Conservation (phyloP, 164 flowering plant species). For the Chimonanthus praecox region DNA sequence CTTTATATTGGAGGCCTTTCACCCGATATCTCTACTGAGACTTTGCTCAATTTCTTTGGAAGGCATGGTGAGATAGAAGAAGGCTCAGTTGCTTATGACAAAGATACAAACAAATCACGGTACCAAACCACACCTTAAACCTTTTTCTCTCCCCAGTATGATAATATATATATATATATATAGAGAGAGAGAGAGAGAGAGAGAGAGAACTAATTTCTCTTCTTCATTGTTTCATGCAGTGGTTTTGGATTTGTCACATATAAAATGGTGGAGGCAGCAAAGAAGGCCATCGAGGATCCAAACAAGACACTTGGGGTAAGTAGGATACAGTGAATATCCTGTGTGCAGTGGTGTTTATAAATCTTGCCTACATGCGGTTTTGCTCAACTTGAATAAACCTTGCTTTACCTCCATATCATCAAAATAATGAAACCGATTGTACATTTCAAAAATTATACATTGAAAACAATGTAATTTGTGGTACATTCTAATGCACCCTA, state of each 20-base stretch:
- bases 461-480: background rate
- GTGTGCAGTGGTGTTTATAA: background rate
- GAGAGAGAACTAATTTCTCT: background rate
- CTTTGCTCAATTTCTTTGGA: slow-evolving; percentile 42
- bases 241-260: slow-evolving; percentile 75
- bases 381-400: background rate
- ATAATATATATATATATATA: background rate
- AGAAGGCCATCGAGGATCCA: slow-evolving; percentile 68
- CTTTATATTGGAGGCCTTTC: slow-evolving; percentile 63
- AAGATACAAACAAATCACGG: slow-evolving; percentile 71
- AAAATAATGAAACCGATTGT: no score
- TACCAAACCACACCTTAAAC: slow-evolving; percentile 7
- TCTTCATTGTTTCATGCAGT: slow-evolving; percentile 23
- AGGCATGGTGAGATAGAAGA: slow-evolving; percentile 72
- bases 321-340: background rate
- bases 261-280: slow-evolving; percentile 59
- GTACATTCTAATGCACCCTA: background rate
- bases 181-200: background rate
- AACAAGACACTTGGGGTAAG: slow-evolving; percentile 60
- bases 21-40: slow-evolving; percentile 54
- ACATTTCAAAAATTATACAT: no score
- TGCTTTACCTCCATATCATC: no score
- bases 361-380: background rate
- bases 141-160: background rate
- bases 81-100: slow-evolving; percentile 81